A percentile compares a stretch with the other conserved stretches of the same genome.
Evolutionary conservation across 495 filamentous ascomycete genomes (phyloP).

Genomic region (Tuber magnatum): DNA sequence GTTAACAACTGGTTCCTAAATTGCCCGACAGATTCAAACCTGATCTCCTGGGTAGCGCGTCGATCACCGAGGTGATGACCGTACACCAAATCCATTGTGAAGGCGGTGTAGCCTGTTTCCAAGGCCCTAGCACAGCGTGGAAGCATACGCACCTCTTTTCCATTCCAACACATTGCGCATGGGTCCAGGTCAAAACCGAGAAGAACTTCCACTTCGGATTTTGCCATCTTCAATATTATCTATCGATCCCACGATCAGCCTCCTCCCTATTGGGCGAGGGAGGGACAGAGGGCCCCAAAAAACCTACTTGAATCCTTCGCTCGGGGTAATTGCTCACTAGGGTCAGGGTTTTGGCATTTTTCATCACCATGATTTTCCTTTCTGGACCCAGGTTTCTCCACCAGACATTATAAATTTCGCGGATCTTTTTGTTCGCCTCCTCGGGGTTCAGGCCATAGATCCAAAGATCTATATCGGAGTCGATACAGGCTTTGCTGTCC

Average conservation of each 20-base stretch:
- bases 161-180: slow-evolving; percentile 43
- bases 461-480: slow-evolving; percentile 42
- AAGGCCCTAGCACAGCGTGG: slow-evolving; percentile 43
- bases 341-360: slow-evolving; percentile 41
- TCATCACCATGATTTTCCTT: slow-evolving; percentile 27
- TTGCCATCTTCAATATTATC: slow-evolving; percentile 41
- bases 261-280: background rate
- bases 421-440: slow-evolving; percentile 41
- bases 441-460: slow-evolving; percentile 39
- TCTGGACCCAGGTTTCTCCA: slow-evolving; percentile 29
- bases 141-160: slow-evolving; percentile 41
- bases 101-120: slow-evolving; percentile 43
- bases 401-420: slow-evolving; percentile 42
- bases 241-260: background rate
- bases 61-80: slow-evolving; percentile 42
- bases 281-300: background rate
- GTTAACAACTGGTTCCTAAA: background rate
- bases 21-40: background rate
- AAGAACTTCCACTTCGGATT: slow-evolving; percentile 38
- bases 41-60: slow-evolving; percentile 38
- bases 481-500: slow-evolving; percentile 8
- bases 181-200: slow-evolving; percentile 44
- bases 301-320: slow-evolving; percentile 36
- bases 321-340: slow-evolving; percentile 39
- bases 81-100: slow-evolving; percentile 43